Percentiles rank a stretch among this genome's conserved stretches.
These are phyloP conservation scores for Wilcoxina mikolae DNA, from an alignment of 495 filamentous ascomycete species.

Conservation along the genomic window DNA sequence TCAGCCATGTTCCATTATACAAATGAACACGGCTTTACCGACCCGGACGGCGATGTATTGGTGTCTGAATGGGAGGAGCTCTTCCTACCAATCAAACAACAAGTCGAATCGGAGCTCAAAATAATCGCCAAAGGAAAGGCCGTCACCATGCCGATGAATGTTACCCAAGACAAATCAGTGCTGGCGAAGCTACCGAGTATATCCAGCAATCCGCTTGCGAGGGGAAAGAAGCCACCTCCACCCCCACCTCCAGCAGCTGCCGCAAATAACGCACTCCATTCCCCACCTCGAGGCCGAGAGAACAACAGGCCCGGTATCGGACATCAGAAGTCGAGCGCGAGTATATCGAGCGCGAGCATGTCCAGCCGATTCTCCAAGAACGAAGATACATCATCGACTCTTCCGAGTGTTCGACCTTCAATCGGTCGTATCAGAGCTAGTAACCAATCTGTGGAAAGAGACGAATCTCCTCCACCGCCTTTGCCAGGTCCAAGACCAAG, in stretches of 20 bases:
- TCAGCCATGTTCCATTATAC: constrained; percentile 69
- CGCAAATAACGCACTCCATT: background rate
- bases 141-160: constrained; percentile 46
- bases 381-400: constrained; percentile 8
- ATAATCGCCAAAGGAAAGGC: constrained; percentile 61
- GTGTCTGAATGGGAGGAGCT: constrained; percentile 52
- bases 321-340: background rate
- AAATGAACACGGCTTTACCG: constrained; percentile 51
- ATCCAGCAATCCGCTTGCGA: constrained; percentile 13
- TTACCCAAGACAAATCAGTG: constrained; percentile 17
- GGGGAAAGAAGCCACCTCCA: constrained; percentile 19
- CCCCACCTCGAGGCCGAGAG: background rate
- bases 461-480: constrained; percentile 26
- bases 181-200: constrained; percentile 3
- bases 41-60: constrained; percentile 48
- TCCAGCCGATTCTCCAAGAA: background rate
- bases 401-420: constrained; percentile 7
- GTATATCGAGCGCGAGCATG: background rate
- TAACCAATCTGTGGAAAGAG: constrained; percentile 5
- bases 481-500: constrained; percentile 24
- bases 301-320: background rate
- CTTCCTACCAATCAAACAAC: constrained; percentile 49
- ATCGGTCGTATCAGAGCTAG: constrained; percentile 10
- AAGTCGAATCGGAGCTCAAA: constrained; percentile 54
- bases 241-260: constrained; percentile 17